Conservation (phyloP, 768 basidiomycete genomes). For the Lactarius hengduanensis region DNA sequence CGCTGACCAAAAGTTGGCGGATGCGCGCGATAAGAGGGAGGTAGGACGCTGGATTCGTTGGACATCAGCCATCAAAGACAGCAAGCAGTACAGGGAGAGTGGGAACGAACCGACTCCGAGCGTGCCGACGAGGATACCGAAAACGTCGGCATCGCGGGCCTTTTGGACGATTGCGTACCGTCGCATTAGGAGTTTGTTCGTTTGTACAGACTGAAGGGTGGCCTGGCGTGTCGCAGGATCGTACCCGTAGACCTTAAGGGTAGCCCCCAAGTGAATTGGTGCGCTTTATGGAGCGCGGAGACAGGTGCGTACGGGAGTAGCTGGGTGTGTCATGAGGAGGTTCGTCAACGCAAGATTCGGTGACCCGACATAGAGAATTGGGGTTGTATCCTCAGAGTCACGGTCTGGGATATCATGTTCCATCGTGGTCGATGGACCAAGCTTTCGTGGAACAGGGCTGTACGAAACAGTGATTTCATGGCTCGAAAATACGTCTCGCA, state of each 20-base stretch:
- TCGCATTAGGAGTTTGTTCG: slow-evolving; percentile 85
- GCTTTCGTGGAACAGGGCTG: slow-evolving; percentile 34
- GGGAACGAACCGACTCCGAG: slow-evolving; percentile 72
- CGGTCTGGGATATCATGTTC: not conserved
- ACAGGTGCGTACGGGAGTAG: slow-evolving; percentile 46
- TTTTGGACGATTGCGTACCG: slow-evolving; percentile 85
- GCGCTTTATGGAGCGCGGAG: not conserved
- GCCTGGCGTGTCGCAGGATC: slow-evolving; percentile 52
- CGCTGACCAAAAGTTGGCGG: slow-evolving; percentile 60
- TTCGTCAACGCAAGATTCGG: slow-evolving; percentile 83
- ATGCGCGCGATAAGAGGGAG: slow-evolving; percentile 81
- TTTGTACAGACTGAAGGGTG: slow-evolving; percentile 59
- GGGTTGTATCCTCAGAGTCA: not conserved
- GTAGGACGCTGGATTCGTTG: slow-evolving; percentile 62
- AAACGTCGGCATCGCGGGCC: slow-evolving; percentile 89
- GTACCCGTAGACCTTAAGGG: slow-evolving; percentile 69
- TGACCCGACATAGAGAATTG: slow-evolving; percentile 61
- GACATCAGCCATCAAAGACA: not conserved
- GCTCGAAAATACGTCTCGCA: slow-evolving; percentile 31
- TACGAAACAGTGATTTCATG: slow-evolving; percentile 35
- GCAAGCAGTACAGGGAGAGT: not conserved
- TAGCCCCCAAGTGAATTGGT: not conserved
- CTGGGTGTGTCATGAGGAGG: slow-evolving; percentile 77
- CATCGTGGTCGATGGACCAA: slow-evolving; percentile 18
- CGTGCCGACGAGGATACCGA: slow-evolving; percentile 93